Percentiles rank a stretch among this genome's conserved stretches.
These are phyloP conservation scores for Solanum hybrid DNA, from an alignment of 305 asterid genomes.

Conservation along the genomic window DNA sequence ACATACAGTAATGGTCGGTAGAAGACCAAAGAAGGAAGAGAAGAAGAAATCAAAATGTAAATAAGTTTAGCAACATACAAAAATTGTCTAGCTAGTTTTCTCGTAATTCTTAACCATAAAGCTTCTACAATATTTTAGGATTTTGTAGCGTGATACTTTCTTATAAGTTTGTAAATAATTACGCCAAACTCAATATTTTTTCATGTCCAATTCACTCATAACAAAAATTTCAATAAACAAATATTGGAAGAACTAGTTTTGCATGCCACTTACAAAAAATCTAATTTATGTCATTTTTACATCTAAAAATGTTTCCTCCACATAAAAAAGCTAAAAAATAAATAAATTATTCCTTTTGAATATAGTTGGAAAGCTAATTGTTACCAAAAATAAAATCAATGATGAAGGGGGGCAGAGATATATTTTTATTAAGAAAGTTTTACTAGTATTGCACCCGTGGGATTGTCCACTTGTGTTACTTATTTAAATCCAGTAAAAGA, in stretches of 20 bases:
- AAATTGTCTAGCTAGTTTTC: neutral
- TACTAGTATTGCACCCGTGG: neutral
- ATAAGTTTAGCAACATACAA: neutral
- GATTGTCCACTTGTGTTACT: neutral
- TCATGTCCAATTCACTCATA: neutral
- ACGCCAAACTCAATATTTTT: neutral
- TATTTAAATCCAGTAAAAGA: conserved; percentile 1
- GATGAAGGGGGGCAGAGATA: neutral
- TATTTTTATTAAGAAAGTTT: neutral
- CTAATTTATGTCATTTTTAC: neutral
- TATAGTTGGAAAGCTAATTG: neutral
- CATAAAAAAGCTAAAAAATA: neutral
- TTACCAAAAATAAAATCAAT: neutral
- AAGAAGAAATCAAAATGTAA: neutral
- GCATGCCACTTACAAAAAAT: neutral
- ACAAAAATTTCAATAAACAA: neutral
- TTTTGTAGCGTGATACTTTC: neutral
- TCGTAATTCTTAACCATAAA: neutral
- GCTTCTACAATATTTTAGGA: neutral
- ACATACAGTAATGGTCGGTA: neutral
- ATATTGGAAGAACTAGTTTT: neutral
- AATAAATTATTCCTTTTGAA: neutral
- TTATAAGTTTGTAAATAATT: neutral
- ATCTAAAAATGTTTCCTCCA: neutral
- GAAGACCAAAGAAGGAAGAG: neutral